Evolutionary conservation across 2,329 filamentous ascomycete genomes (phyloP).

Genomic region (Alternaria viburni): DNA sequence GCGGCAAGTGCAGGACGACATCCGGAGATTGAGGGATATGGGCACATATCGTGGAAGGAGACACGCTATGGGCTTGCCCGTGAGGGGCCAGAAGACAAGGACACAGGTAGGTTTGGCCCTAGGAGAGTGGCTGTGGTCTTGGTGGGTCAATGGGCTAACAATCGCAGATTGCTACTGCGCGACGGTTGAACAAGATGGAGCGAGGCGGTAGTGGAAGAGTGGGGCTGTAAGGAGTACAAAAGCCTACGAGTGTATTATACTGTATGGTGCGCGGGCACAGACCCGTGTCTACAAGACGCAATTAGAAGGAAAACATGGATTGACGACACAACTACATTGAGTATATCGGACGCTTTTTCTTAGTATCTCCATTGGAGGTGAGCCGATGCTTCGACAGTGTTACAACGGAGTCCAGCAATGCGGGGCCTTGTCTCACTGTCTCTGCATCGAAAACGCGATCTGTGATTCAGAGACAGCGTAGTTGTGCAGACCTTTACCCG

Average conservation of each 20-base stretch:
- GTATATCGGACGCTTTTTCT: neutral
- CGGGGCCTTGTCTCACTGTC: neutral
- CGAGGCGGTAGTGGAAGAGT: slow-evolving; percentile 52
- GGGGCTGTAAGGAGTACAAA: slow-evolving; percentile 29
- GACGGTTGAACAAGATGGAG: slow-evolving; percentile 65
- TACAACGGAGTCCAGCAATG: neutral
- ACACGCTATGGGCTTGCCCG: slow-evolving; percentile 91
- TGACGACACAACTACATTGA: neutral
- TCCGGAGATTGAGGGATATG: slow-evolving; percentile 85
- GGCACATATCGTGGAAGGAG: slow-evolving; percentile 86
- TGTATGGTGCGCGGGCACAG: slow-evolving; percentile 27
- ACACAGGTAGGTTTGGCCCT: slow-evolving; percentile 63
- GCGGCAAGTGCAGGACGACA: slow-evolving; percentile 81
- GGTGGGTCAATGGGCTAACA: slow-evolving; percentile 16
- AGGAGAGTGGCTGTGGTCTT: neutral
- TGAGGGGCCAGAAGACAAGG: slow-evolving; percentile 87
- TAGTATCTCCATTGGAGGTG: neutral
- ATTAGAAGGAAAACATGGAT: slow-evolving; percentile 2
- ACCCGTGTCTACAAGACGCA: slow-evolving; percentile 11
- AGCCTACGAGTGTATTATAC: slow-evolving; percentile 33
- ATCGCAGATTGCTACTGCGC: slow-evolving; percentile 62
- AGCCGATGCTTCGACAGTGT: neutral
- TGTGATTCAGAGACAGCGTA: neutral
- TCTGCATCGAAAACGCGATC: neutral
- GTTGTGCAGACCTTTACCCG: neutral